Percentiles rank a stretch among this genome's conserved stretches.
phyloP scores from a whole-genome alignment of 2,329 filamentous ascomycete species.

The Cercospora nicotianae region DNA sequence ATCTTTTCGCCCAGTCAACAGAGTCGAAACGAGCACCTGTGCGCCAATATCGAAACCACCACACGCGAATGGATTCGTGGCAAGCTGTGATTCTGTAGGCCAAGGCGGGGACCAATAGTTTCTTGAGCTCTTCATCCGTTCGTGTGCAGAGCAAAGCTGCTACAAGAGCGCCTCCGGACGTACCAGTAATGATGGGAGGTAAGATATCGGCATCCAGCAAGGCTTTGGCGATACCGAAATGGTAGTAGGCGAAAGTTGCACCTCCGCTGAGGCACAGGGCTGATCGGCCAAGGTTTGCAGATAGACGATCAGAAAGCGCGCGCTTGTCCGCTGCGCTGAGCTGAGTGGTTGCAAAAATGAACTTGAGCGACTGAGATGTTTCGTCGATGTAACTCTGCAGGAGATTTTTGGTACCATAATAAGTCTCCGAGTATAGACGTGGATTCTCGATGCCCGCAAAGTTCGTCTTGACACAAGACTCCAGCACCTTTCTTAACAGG shows the following conservation, averaged over 20 bases:
- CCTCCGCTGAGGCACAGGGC: conserved; percentile 91
- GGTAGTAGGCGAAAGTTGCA: conserved; percentile 93
- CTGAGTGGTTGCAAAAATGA: conserved; percentile 67
- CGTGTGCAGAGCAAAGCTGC: conserved; percentile 84
- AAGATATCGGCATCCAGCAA: conserved; percentile 81
- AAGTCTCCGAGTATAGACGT: conserved; percentile 93
- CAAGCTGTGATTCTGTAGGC: conserved; percentile 82
- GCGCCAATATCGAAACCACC: conserved; percentile 82
- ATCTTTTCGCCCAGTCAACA: conserved; percentile 82
- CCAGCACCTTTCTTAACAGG: conserved; percentile 73
- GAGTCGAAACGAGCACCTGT: conserved; percentile 94
- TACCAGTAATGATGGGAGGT: conserved; percentile 93
- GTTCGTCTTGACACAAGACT: conserved; percentile 95
- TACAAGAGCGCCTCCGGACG: conserved; percentile 87
- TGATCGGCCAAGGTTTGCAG: conserved; percentile 88
- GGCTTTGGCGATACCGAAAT: conserved; percentile 89
- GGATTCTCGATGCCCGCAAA: conserved; percentile 95
- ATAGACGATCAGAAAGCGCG: conserved; percentile 79
- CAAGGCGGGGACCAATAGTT: conserved; percentile 82
- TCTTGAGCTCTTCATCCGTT: conserved; percentile 86
- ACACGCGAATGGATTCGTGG: conserved; percentile 71
- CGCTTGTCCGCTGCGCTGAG: conserved; percentile 73
- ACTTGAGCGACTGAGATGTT: conserved; percentile 66
- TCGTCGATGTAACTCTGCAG: conserved; percentile 91
- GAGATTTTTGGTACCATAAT: conserved; percentile 94